A percentile compares a stretch with the other conserved stretches of the same genome.
phyloP scores from a whole-genome alignment of 768 basidiomycete species.

The Crassisporium funariophilum region DNA sequence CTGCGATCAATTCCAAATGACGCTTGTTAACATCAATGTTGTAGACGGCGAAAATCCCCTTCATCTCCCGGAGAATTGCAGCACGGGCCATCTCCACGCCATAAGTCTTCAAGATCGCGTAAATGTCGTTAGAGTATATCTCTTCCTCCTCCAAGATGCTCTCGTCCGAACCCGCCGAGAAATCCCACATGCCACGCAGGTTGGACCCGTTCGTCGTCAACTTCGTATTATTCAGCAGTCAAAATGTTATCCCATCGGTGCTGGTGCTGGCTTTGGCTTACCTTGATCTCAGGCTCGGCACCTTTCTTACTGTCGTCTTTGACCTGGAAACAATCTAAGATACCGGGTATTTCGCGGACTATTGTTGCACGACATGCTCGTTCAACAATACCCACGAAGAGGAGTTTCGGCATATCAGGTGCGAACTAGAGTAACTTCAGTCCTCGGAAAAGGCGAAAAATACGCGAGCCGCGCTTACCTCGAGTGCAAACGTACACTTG shows the following conservation, averaged over 20 bases:
- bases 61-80: slow-evolving; percentile 88
- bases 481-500: slow-evolving; percentile 77
- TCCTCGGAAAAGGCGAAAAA: slow-evolving; percentile 5
- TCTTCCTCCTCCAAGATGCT: slow-evolving; percentile 74
- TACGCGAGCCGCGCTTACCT: slow-evolving; percentile 54
- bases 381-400: slow-evolving; percentile 93
- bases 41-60: slow-evolving; percentile 91
- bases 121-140: slow-evolving; percentile 94
- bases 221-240: slow-evolving; percentile 33
- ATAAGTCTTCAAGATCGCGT: slow-evolving; percentile 87
- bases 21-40: slow-evolving; percentile 93
- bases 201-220: slow-evolving; percentile 93
- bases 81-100: slow-evolving; percentile 97
- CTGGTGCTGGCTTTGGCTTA: slow-evolving; percentile 29
- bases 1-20: slow-evolving; percentile 95
- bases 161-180: slow-evolving; percentile 52
- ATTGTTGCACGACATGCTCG: slow-evolving; percentile 81
- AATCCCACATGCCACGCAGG: slow-evolving; percentile 86
- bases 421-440: slow-evolving; percentile 61
- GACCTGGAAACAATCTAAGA: slow-evolving; percentile 82
- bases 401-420: slow-evolving; percentile 86
- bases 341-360: slow-evolving; percentile 87
- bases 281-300: slow-evolving; percentile 50
- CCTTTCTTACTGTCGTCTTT: slow-evolving; percentile 62
- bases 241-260: slow-evolving; percentile 3